Evolutionary conservation across 441 rosid species (phyloP).

Genomic region (Corymbia citriodora): DNA sequence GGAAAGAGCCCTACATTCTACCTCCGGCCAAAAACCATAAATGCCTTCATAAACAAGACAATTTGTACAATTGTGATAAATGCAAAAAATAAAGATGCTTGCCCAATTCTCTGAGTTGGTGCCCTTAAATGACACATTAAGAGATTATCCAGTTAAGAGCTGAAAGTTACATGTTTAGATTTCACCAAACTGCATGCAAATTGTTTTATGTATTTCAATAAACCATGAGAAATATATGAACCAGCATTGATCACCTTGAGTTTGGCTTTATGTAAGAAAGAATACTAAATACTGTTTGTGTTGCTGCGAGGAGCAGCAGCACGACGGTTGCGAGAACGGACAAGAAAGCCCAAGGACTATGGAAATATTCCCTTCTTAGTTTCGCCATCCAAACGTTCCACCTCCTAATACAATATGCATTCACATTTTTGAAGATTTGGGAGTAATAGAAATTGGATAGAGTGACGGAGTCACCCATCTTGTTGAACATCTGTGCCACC

Average conservation of each 20-base stretch:
- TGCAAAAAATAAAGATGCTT: background rate
- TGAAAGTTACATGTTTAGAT: background rate
- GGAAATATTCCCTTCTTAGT: background rate
- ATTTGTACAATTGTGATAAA: background rate
- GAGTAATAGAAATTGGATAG: background rate
- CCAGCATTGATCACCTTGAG: background rate
- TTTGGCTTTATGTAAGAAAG: rapidly evolving
- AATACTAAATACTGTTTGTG: background rate
- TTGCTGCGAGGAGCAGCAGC: background rate
- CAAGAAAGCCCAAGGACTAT: background rate
- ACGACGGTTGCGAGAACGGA: background rate
- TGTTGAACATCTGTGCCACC: background rate
- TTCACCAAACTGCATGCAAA: rapidly evolving
- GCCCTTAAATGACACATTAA: rapidly evolving
- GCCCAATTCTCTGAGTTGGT: background rate
- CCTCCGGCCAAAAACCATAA: too few species aligned
- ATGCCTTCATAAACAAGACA: too few species aligned
- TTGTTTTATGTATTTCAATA: rapidly evolving
- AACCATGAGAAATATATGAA: too few species aligned
- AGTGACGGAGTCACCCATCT: background rate
- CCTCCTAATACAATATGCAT: background rate
- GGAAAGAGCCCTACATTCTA: too few species aligned
- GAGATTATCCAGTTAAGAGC: too few species aligned
- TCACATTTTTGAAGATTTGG: background rate
- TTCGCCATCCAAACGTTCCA: background rate